Base-by-base conservation (phyloP, 1,139 yeast species). In the Wickerhamomyces sp. region DNA sequence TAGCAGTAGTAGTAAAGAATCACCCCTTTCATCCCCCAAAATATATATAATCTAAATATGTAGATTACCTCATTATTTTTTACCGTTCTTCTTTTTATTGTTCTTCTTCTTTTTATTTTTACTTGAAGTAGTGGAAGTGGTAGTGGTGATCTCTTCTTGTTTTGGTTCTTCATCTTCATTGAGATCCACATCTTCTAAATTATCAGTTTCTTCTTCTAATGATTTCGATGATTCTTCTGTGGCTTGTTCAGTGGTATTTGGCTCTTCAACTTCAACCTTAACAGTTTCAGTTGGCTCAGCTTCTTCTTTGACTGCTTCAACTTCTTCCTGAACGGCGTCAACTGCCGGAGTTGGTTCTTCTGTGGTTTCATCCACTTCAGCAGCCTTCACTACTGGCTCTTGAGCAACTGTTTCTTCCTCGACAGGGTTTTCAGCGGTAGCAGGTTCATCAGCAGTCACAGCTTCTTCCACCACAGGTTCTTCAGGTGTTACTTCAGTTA, bases 21-120 rank as follows among this genome's bases (percentile, higher is more conserved):
- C 4, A 18, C 23, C 23, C 23, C 23, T 18, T 18, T 18, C 15
- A 15, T 9, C 3, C 3, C 13, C 9, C 10, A 34, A 10, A 23
- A n/a, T n/a, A n/a, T n/a, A n/a, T n/a, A n/a, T n/a, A n/a, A n/a
- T n/a, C n/a, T n/a, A n/a, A n/a, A n/a, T n/a, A n/a, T n/a, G n/a
- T n/a, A n/a, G n/a, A n/a, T n/a, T n/a, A n/a, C 13, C 4, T 29
- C 35, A 32, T 41, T 45, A 41, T 48, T 59, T 59, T 48, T 55
- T 54, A 15, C 51, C 50, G 26, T 56, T 59, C 53, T 55, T 61
- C 45, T 60, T 61, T 51, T 59, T 64, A 52, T 62, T 64, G 48
- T 59, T 65, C 35, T 62, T 65, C 51, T 63, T 60, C 47, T 55
- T 58, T 45, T 57, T 57, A 18, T 48, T 48, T n/a, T 46, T 49